These are phyloP conservation scores for Camelina hispida DNA, from an alignment of 345 rosid species.

Conservation along the genomic window DNA sequence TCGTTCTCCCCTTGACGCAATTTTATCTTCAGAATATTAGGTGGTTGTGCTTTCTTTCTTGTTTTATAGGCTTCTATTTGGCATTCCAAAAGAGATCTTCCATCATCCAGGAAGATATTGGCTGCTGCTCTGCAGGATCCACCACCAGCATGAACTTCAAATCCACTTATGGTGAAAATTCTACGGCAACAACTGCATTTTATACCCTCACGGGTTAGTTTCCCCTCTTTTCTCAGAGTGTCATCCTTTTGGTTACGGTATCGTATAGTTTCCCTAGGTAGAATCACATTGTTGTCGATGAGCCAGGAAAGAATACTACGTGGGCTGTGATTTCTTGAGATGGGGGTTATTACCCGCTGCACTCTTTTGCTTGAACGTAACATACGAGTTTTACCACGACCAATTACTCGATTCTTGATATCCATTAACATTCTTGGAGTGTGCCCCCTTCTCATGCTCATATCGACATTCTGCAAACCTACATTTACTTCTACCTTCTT, in stretches of 20 bases:
- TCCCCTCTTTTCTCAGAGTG: conserved; percentile 53
- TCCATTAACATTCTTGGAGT: conserved; percentile 20
- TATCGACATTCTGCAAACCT: conserved; percentile 23
- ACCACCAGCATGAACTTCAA: conserved; percentile 62
- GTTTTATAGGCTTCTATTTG: conserved; percentile 48
- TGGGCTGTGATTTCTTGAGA: conserved; percentile 50
- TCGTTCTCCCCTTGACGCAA: conserved; percentile 58
- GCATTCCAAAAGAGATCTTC: conserved; percentile 77
- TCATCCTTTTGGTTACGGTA: conserved; percentile 44
- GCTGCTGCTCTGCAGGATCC: conserved; percentile 54
- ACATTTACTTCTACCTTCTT: conserved; percentile 26
- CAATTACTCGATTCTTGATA: conserved; percentile 34
- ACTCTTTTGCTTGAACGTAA: conserved; percentile 60
- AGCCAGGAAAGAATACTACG: conserved; percentile 73
- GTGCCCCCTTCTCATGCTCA: conserved; percentile 30
- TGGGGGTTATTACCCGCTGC: conserved; percentile 48
- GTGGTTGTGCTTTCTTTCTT: conserved; percentile 37
- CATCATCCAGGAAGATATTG: conserved; percentile 69
- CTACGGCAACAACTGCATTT: conserved; percentile 70
- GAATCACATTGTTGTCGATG: conserved; percentile 62
- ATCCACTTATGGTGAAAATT: conserved; percentile 54
- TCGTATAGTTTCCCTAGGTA: conserved; percentile 64
- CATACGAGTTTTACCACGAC: conserved; percentile 39
- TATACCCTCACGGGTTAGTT: conserved; percentile 67
- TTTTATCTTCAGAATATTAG: conserved; percentile 41